Conservation (phyloP, 768 basidiomycete species). For the Saitozyma podzolica region DNA sequence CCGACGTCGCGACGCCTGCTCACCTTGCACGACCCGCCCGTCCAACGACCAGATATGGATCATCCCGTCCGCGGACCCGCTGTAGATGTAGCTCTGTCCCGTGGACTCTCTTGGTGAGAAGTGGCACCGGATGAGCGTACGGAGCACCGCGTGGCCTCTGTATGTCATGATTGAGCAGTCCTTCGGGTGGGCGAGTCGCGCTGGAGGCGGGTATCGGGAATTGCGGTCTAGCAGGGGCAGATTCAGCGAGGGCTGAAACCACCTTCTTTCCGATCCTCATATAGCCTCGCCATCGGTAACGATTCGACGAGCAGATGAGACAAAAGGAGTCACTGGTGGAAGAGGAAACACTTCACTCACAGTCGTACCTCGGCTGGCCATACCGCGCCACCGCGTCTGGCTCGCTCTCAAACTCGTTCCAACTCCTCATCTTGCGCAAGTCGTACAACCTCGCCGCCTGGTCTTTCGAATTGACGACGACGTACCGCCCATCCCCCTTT, state of each 20-base stretch:
- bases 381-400: constrained; percentile 56
- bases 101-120: constrained; percentile 93
- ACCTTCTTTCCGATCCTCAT: not conserved
- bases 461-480: constrained; percentile 95
- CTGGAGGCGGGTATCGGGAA: constrained; percentile 61
- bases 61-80: constrained; percentile 38
- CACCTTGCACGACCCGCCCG: constrained; percentile 57
- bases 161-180: constrained; percentile 97
- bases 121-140: constrained; percentile 92
- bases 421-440: constrained; percentile 83
- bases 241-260: not conserved
- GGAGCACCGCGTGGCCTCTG: constrained; percentile 82
- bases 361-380: constrained; percentile 62
- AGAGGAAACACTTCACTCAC: constrained; percentile 61
- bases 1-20: not conserved
- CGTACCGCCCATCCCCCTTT: constrained; percentile 93
- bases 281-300: no score
- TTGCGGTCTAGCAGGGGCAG: constrained; percentile 27
- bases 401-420: constrained; percentile 65
- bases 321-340: no score
- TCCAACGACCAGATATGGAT: constrained; percentile 90
- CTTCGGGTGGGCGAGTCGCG: constrained; percentile 70
- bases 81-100: constrained; percentile 85
- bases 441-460: constrained; percentile 91
- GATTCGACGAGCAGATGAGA: no score